phyloP scores from a whole-genome alignment of 2,329 filamentous ascomycete species.

The Apiospora saccharicola region DNA sequence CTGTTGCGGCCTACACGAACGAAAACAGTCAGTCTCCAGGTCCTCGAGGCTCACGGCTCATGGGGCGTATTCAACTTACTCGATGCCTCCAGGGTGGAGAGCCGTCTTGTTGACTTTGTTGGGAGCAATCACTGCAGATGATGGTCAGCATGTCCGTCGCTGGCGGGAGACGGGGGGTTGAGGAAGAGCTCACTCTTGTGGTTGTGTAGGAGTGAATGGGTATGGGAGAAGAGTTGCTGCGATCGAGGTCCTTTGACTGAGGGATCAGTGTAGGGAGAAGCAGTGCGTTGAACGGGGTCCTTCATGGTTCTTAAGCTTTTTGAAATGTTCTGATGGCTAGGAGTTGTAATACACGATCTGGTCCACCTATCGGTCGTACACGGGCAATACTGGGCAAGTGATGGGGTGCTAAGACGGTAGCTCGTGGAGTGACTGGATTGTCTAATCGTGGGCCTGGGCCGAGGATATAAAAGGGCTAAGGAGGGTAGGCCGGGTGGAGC shows the following conservation, averaged over 20 bases:
- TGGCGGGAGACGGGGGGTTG: neutral
- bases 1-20: slow-evolving; percentile 67
- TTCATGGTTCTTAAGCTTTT: slow-evolving; percentile 44
- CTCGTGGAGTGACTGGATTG: slow-evolving; percentile 37
- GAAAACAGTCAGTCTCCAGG: slow-evolving; percentile 36
- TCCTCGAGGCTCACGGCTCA: slow-evolving; percentile 21
- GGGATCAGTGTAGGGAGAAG: slow-evolving; percentile 55
- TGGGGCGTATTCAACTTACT: slow-evolving; percentile 64
- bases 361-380: slow-evolving; percentile 39
- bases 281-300: slow-evolving; percentile 51
- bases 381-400: slow-evolving; percentile 41
- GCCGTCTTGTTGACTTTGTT: slow-evolving; percentile 85
- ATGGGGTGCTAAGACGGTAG: slow-evolving; percentile 38
- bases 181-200: slow-evolving; percentile 37
- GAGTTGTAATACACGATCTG: slow-evolving; percentile 34
- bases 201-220: slow-evolving; percentile 40
- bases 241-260: slow-evolving; percentile 52
- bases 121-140: slow-evolving; percentile 57
- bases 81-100: slow-evolving; percentile 88
- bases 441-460: slow-evolving; percentile 42
- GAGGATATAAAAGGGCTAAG: slow-evolving; percentile 44
- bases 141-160: slow-evolving; percentile 32
- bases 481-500: slow-evolving; percentile 39
- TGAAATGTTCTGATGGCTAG: slow-evolving; percentile 31
- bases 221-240: slow-evolving; percentile 47